Percentiles rank a stretch among this genome's conserved stretches.
phyloP scores from a whole-genome alignment of 495 filamentous ascomycete genomes.

The Penicillium paxilli region DNA sequence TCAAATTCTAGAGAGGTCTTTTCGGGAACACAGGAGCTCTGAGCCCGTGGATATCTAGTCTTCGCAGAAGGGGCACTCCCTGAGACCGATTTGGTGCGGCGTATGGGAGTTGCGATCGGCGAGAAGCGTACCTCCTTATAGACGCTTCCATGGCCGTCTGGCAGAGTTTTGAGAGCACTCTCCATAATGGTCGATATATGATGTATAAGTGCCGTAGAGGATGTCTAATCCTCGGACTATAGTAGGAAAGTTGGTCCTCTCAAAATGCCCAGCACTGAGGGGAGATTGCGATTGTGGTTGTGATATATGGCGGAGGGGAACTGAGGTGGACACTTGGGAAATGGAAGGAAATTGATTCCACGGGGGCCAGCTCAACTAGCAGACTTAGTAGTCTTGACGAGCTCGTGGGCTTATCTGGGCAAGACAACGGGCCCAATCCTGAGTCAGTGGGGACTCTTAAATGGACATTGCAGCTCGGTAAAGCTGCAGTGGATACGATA shows the following conservation, averaged over 20 bases:
- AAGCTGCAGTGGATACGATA: constrained; percentile 9
- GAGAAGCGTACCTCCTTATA: constrained; percentile 54
- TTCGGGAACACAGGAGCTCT: constrained; percentile 5
- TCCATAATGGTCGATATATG: constrained; percentile 27
- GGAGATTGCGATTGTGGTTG: neutral
- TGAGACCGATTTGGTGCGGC: constrained; percentile 42
- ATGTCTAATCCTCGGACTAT: neutral
- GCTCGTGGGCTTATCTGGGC: neutral
- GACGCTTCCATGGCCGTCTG: constrained; percentile 40
- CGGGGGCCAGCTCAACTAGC: constrained; percentile 5
- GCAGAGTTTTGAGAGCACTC: constrained; percentile 23
- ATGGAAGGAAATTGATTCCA: no score
- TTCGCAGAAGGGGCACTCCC: constrained; percentile 29
- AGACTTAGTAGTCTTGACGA: neutral
- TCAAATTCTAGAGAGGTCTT: constrained; percentile 19
- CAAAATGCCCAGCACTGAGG: neutral
- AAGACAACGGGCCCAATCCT: neutral
- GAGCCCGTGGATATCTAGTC: constrained; percentile 16
- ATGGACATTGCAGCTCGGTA: constrained; percentile 1
- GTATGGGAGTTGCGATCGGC: constrained; percentile 39
- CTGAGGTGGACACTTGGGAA: neutral
- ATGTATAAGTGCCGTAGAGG: neutral
- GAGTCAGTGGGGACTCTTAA: constrained; percentile 5
- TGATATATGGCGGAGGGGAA: neutral
- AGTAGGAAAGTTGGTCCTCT: neutral